These are phyloP conservation scores for Senecio squalidus DNA, from an alignment of 140 eudicot genomes.

Conservation along the genomic window DNA sequence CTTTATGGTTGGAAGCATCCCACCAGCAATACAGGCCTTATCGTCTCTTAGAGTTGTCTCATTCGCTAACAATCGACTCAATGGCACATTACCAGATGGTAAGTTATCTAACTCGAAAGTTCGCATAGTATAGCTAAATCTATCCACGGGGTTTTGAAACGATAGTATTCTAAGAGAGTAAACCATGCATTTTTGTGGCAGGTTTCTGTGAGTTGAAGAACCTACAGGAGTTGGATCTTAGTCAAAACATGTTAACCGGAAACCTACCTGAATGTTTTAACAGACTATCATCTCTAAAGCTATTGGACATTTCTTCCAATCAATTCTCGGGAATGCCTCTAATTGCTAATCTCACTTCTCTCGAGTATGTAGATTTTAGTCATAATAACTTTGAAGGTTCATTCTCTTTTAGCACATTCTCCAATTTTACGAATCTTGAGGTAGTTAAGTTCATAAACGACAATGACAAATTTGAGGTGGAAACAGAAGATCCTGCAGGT, in stretches of 20 bases:
- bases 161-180: too few species aligned
- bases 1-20: slow-evolving; percentile 12
- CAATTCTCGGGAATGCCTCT: slow-evolving; percentile 1
- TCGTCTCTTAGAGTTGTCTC: slow-evolving; percentile 11
- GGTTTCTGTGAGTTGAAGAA: not conserved
- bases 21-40: slow-evolving; percentile 5
- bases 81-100: slow-evolving; percentile 9
- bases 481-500: slow-evolving; percentile 19
- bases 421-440: slow-evolving; percentile 20
- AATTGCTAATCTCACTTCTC: slow-evolving; percentile 18
- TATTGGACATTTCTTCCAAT: slow-evolving; percentile 29
- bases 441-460: not conserved
- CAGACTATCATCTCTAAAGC: slow-evolving; percentile 20
- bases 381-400: slow-evolving; percentile 21
- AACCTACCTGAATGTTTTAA: slow-evolving; percentile 25
- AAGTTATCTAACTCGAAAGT: not conserved
- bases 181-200: not conserved
- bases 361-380: slow-evolving; percentile 20
- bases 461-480: slow-evolving; percentile 8
- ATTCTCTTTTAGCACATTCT: slow-evolving; percentile 20
- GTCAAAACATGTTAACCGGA: slow-evolving; percentile 12
- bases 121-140: too few species aligned
- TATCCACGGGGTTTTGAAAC: too few species aligned
- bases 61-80: slow-evolving; percentile 1
- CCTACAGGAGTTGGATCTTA: slow-evolving; percentile 14